These are phyloP conservation scores for Sporisorium graminicola DNA, from an alignment of 1,284 basidiomycete species.

Conservation along the genomic window DNA sequence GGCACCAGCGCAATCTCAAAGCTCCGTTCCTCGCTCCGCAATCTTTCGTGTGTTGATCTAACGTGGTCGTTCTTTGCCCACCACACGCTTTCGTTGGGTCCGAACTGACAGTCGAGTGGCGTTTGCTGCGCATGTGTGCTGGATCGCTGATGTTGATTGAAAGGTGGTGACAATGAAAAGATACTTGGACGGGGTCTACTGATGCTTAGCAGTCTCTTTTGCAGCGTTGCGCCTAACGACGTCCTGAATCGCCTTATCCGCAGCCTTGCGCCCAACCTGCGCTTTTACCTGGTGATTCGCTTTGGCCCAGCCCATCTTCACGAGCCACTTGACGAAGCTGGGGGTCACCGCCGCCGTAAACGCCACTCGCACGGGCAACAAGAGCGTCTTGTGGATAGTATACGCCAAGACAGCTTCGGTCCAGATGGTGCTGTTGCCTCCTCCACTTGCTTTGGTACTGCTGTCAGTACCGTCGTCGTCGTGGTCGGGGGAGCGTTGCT, in stretches of 20 bases:
- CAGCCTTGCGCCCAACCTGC: slow-evolving; percentile 27
- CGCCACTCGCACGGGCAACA: slow-evolving; percentile 89
- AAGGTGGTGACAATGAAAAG: slow-evolving; percentile 12
- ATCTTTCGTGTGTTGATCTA: not conserved
- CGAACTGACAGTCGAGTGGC: not conserved
- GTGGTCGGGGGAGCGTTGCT: slow-evolving; percentile 32
- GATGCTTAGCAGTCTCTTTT: slow-evolving; percentile 26
- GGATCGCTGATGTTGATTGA: not conserved
- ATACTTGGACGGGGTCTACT: not conserved
- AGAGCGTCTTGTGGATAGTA: slow-evolving; percentile 92
- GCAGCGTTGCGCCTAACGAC: slow-evolving; percentile 22
- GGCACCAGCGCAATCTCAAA: not conserved
- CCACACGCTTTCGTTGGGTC: too few species aligned
- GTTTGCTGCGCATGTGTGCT: not conserved
- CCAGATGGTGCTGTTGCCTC: slow-evolving; percentile 73
- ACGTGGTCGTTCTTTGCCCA: too few species aligned
- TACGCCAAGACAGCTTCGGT: slow-evolving; percentile 94
- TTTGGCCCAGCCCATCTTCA: slow-evolving; percentile 60
- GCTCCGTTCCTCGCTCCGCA: not conserved
- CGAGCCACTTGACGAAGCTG: slow-evolving; percentile 75
- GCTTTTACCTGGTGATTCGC: slow-evolving; percentile 50
- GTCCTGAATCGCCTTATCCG: slow-evolving; percentile 35
- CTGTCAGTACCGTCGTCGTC: not conserved
- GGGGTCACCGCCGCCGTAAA: slow-evolving; percentile 90
- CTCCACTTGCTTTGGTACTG: not conserved